phyloP scores from a whole-genome alignment of 176 grass and related monocot genomes.

The Stipa capillata region DNA sequence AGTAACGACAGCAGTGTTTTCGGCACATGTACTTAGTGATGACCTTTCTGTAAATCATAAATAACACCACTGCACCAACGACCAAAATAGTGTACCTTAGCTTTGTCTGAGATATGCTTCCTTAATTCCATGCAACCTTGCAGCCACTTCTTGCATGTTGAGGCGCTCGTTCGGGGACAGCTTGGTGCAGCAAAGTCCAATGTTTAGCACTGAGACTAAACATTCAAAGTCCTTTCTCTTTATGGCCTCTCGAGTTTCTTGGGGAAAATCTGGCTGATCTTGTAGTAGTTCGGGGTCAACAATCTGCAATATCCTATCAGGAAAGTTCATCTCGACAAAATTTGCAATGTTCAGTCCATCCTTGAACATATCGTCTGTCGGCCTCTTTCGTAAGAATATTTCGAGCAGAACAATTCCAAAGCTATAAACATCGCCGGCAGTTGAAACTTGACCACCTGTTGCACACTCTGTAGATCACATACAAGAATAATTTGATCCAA shows the following conservation, averaged over 20 bases:
- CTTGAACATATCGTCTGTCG: conserved; percentile 18
- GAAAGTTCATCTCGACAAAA: conserved; percentile 17
- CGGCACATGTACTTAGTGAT: neutral
- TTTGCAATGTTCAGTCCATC: conserved; percentile 17
- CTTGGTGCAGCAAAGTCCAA: conserved; percentile 10
- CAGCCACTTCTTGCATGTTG: conserved; percentile 12
- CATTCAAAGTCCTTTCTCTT: neutral
- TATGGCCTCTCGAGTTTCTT: neutral
- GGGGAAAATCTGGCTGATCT: neutral
- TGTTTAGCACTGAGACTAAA: conserved; percentile 13
- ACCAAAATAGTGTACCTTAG: neutral
- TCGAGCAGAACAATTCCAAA: conserved; percentile 22
- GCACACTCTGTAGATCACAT: neutral
- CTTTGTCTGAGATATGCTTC: neutral
- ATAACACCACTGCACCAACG: neutral
- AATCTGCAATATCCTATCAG: neutral
- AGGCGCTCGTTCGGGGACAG: neutral
- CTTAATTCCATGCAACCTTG: neutral
- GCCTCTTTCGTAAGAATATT: conserved; percentile 15
- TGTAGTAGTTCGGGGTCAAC: conserved; percentile 20
- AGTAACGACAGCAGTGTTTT: too few relatives aligned
- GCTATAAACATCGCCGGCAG: conserved; percentile 9
- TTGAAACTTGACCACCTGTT: neutral
- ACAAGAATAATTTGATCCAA: neutral
- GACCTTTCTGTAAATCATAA: neutral